Base-by-base conservation (phyloP, 2,329 filamentous ascomycete species). In the Hypoxylon sp. region DNA sequence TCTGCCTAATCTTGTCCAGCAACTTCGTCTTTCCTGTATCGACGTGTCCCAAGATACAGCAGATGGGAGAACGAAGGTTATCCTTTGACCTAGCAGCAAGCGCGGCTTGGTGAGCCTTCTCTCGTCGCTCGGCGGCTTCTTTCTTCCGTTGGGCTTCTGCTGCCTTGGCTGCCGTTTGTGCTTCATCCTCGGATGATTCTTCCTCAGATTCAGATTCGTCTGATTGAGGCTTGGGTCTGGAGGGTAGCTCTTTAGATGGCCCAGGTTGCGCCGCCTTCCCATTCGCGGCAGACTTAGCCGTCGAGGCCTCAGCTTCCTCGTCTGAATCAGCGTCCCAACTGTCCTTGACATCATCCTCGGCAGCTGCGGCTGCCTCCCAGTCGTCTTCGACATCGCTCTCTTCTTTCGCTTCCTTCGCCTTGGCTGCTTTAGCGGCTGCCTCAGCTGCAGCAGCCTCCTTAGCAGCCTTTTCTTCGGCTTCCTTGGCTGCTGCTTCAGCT, bases 1-100 rank as follows among this genome's bases (percentile, higher is more conserved):
- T 98, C 81, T 97, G 94, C 76, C 96, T 92, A 76, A 99, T 93
- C 84, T 99, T 99, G 85, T 99, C 96, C 63, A 99, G 87, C 69
- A 99, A 85, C 84, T 98, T 99, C n/a, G 96, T 99, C 85, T 99
- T 99, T 79, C 96, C 96, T 47, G 96, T 99, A 90, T 99, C 96
- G 88, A 99, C 96, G 88, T 99, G 96, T 75, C 96, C 96, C 70
- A 99, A 89, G 87, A 99, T 99, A 91, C 95, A 98, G 86, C 96
- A 98, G 81, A 99, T 99, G 56, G 96, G 96, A 41, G 96, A 98
- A 63, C 96, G 93, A 61, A 99, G 88, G 80, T 99, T 91, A 78
- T 99, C 94, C 81, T 92, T 94, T 21, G 95, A 98, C 67, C 94
- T 88, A 51, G 95, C 94, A 46, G 93, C 94, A 77, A 97, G 81